Base-by-base conservation (phyloP, 306 rosid species). In the Elaeagnus macrophylla region DNA sequence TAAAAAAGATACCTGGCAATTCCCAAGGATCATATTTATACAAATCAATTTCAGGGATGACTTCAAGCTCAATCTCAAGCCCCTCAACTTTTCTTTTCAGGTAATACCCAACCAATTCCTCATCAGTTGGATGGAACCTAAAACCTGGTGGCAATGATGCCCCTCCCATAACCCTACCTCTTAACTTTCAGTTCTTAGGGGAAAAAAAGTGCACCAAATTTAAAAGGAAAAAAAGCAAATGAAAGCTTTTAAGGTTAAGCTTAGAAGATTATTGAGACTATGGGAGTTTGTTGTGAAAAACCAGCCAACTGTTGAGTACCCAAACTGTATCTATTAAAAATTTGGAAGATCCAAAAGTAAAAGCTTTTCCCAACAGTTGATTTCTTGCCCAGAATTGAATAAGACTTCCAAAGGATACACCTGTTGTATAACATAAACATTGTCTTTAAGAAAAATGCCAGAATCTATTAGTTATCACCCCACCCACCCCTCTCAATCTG, bases 11-110 rank as follows among this genome's bases (percentile, higher is more conserved):
- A 85, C 95, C 97, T 35, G 97, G 97, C 64, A 89, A 76, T 61
- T 89, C 97, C 97, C 97, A 89, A 0, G 97, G 97, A 49, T 89
- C 97, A 43, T 78, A 85, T 62, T 85, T 89, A 81, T 89, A 85
- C 74, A 89, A 79, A 62, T 89, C 95, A 65, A 89, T 72, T 8
- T 76, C 94, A 0, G 93, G 97, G 43, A 89, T 83, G 36, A 89
- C 95, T 73, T 89, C 97, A 42, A 89, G 95, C 72, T 89, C 97
- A 58, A 89, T 81, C 65, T 81, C 70, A 32, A 83, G 94, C 12
- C 89, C 84, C 39, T 83, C 82, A 25, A 85, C 82, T 61, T 89
- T 89, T 58, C 97, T 85, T 57, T 72, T 73, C 7, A 89, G 81
- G 72, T 89, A 89, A 65, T 89, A 89, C 38, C 83, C 94, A 42